Base-by-base conservation (phyloP, 805 yeast genomes). In the Torulaspora indica region DNA sequence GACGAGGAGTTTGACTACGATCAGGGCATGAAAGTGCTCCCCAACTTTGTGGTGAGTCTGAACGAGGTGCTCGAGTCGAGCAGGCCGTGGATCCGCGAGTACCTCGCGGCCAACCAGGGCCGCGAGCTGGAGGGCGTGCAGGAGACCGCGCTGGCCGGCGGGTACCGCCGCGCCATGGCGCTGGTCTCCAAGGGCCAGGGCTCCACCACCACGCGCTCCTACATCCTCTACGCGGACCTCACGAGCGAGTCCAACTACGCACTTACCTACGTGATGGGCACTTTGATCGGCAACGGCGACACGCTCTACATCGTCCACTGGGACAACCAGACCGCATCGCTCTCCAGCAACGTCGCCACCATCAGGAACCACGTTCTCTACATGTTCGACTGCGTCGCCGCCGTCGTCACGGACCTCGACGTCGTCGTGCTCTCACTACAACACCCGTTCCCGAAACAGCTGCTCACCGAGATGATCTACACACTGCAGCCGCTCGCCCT, bases 221-320 rank as follows among this genome's bases (percentile, higher is more conserved):
- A 81, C 62, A 66, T 89, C 38, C 74, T 88, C 15, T 87, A 93
- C 57, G 77, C 84, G 69, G 96, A 90, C 61, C 75, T 84, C 50
- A 80, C 91, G 3, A 84, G 87, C 0, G 96, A 88, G 60, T 82
- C 95, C 2, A 72, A 74, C 30, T 85, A 84, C 63, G 93, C 96
- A 0, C 70, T 90, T 17, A 93, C 87, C 56, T 89, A 96, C 85
- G 78, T 89, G 34, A 72, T 90, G 53, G 97, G 97, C 2, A 78
- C 95, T 0, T 82, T 88, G 0, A 71, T 89, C 37, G 83, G 81
- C 17, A 89, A 86, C 57, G 93, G 93, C 0, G 84, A 88, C 42
- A 87, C 89, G 0, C 65, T 89, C 43, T 86, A 85, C 60, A 77
- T 87, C 15, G 78, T 87, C 13, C 60, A 63, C 42, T 57, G 61